Base-by-base conservation (phyloP, 192 early-diverging fungal species). In the Linnemannia elongata region DNA sequence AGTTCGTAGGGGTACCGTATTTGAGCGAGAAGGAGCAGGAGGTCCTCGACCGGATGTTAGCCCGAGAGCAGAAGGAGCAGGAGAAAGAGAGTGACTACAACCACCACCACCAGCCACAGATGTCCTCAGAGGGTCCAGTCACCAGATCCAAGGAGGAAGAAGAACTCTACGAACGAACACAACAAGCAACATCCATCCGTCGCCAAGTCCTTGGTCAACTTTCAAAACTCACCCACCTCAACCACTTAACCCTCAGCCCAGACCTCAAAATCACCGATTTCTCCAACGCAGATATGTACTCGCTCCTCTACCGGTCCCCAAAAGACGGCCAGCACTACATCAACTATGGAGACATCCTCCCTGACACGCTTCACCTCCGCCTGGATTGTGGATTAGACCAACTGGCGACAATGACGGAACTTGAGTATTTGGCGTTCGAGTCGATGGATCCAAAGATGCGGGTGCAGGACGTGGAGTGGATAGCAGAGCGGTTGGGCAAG, bases 1-100 rank as follows among this genome's bases (percentile, higher is more conserved):
- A 66, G 60, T 66, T 66, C 35, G 60, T 66, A 0, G 60, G 60
- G 30, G 60, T 66, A 30, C 60, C 60, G 60, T 66, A 66, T 66
- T 66, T 66, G 13, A 33, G 5, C n/a, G 30, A 27, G 10, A 66
- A 66, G 30, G 60, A 66, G 60, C 60, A 66, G 4, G 10, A 4
- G 60, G 24, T 24, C 27, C 1, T 66, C 30, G 60, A 66, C 35
- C n/a, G 13, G 60, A 33, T 66, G 27, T 66, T 66, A 12, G 30
- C 60, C 60, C 30, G 60, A 1, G 60, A 57, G 4, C 7, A 66
- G 60, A 66, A 33, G 30, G 55, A 66, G 30, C 33, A 66, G 30
- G 60, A 66, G 30, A 30, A 33, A 12, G 27, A 12, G 12, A 66
- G 10, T 30, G 27, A 66, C 5, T 1, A n/a, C 27, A 15, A 17